These are phyloP conservation scores for Taiwanofungus camphoratus DNA, from an alignment of 1,284 basidiomycete genomes.

Conservation along the genomic window DNA sequence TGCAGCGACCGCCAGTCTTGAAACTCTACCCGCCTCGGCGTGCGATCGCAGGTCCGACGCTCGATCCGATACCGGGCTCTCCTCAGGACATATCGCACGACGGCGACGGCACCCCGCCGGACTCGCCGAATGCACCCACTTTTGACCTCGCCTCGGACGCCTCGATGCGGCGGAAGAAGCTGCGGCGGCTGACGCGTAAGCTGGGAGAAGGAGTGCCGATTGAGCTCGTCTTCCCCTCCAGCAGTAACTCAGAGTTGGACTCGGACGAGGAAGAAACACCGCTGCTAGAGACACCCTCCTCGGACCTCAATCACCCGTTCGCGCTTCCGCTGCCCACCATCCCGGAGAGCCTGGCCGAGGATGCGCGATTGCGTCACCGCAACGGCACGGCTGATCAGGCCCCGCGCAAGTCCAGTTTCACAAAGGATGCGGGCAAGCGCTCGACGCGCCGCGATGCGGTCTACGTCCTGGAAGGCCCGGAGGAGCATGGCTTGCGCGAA, in stretches of 20 bases:
- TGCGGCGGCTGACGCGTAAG: conserved; percentile 51
- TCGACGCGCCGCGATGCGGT: conserved; percentile 2
- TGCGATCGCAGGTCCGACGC: conserved; percentile 12
- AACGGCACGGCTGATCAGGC: background rate
- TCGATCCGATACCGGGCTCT: conserved; percentile 21
- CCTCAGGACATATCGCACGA: conserved; percentile 10
- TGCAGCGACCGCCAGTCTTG: conserved; percentile 20
- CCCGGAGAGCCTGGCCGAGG: background rate
- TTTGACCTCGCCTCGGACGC: conserved; percentile 37
- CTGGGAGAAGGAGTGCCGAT: conserved; percentile 56
- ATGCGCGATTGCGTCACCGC: background rate
- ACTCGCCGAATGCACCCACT: conserved; percentile 25
- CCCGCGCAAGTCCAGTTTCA: conserved; percentile 1
- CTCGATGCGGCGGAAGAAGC: conserved; percentile 44
- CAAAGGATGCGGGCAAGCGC: background rate
- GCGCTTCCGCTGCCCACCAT: conserved; percentile 11
- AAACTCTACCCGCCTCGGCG: conserved; percentile 15
- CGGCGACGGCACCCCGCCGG: conserved; percentile 15
- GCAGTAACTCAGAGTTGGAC: too few species aligned
- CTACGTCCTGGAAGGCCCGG: conserved; percentile 6
- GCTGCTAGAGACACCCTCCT: too few species aligned
- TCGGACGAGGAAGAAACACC: too few species aligned
- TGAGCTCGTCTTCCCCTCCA: conserved; percentile 50
- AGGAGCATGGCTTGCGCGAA: conserved; percentile 8
- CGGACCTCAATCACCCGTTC: too few species aligned